Percentiles rank a stretch among this genome's conserved stretches.
These are phyloP conservation scores for Ceratocystis albifundus DNA, from an alignment of 2,329 filamentous ascomycete species.

Conservation along the genomic window DNA sequence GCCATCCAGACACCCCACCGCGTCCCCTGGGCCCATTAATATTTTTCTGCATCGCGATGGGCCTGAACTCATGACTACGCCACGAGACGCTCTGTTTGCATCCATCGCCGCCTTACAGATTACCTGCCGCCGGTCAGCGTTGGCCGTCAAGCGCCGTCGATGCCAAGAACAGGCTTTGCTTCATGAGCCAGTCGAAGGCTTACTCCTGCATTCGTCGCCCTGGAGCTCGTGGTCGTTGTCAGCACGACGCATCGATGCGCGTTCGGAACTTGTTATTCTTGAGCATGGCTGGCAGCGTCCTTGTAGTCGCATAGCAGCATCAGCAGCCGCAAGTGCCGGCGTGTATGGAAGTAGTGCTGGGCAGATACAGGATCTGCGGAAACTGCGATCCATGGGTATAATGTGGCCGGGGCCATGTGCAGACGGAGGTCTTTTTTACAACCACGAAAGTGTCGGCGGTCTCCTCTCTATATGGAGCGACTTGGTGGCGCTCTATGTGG, in stretches of 20 bases:
- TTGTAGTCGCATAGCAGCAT: constrained; percentile 13
- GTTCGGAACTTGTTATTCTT: constrained; percentile 14
- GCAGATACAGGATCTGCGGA: constrained; percentile 12
- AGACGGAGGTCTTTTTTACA: constrained; percentile 14
- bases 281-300: constrained; percentile 22
- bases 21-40: constrained; percentile 8
- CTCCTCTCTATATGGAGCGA: constrained; percentile 16
- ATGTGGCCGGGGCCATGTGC: constrained; percentile 20
- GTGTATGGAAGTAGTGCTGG: constrained; percentile 13
- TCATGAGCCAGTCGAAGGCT: background rate
- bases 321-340: constrained; percentile 2
- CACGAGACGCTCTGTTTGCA: constrained; percentile 6
- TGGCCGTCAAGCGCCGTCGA: background rate
- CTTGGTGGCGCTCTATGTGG: constrained; percentile 18
- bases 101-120: constrained; percentile 9
- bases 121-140: constrained; percentile 10
- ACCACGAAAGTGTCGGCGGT: constrained; percentile 7
- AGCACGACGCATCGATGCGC: constrained; percentile 11
- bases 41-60: constrained; percentile 20
- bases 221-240: constrained; percentile 20
- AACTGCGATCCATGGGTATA: constrained; percentile 10
- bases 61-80: constrained; percentile 13
- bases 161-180: background rate
- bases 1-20: background rate
- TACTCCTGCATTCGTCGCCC: constrained; percentile 12